These are phyloP conservation scores for Verticillium nubilum DNA, from an alignment of 2,329 filamentous ascomycete genomes.

Conservation along the genomic window DNA sequence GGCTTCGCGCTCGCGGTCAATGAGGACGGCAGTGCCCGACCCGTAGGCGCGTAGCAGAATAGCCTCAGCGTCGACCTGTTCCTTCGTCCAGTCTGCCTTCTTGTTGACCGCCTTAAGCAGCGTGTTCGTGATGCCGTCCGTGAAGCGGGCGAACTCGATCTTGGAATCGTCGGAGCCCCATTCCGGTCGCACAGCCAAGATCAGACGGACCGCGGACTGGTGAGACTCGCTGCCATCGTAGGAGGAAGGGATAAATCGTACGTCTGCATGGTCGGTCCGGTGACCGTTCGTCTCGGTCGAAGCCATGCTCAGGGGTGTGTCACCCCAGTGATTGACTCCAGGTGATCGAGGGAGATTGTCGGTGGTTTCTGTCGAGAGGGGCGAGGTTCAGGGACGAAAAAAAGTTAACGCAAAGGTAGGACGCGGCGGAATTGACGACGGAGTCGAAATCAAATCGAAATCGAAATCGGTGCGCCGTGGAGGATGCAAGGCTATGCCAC, in stretches of 20 bases:
- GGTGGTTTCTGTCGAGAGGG: not conserved
- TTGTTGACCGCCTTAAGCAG: conserved; percentile 72
- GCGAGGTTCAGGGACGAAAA: not conserved
- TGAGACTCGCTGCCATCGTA: conserved; percentile 77
- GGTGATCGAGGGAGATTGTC: not conserved
- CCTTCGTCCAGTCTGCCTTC: conserved; percentile 60
- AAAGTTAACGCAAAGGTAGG: not conserved
- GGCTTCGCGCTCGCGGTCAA: conserved; percentile 84
- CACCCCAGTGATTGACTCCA: not conserved
- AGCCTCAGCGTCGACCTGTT: conserved; percentile 77
- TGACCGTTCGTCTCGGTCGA: conserved; percentile 20
- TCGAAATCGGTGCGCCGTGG: not conserved
- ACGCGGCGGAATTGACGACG: not conserved
- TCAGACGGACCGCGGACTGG: conserved; percentile 71
- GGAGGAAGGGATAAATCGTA: conserved; percentile 65
- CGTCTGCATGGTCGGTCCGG: conserved; percentile 35
- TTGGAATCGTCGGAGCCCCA: conserved; percentile 71
- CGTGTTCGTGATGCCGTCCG: conserved; percentile 97
- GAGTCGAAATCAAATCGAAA: not conserved
- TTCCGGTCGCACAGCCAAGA: conserved; percentile 74
- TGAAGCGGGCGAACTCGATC: conserved; percentile 85
- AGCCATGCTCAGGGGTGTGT: conserved; percentile 3
- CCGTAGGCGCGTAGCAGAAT: conserved; percentile 91
- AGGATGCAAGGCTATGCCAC: not conserved
- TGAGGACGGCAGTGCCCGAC: conserved; percentile 87